Percentiles rank a stretch among this genome's conserved stretches.
Conservation (phyloP, 2,329 filamentous ascomycete genomes). For the Ambrosiella beaveri region DNA sequence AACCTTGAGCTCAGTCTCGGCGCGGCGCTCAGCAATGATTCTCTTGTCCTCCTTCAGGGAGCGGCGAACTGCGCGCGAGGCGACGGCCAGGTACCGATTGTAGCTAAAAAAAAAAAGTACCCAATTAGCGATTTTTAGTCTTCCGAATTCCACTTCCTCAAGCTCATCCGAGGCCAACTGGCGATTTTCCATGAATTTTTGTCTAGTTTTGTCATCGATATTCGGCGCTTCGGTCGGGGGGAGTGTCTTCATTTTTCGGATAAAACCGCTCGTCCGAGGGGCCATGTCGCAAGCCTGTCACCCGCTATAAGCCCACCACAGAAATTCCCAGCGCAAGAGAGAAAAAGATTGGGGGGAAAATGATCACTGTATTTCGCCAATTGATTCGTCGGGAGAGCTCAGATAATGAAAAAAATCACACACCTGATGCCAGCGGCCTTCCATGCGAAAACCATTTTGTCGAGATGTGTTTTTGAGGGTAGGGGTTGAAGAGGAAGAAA, state of each 20-base stretch:
- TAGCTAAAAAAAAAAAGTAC: constrained; percentile 45
- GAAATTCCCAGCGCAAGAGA: not conserved
- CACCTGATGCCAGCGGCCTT: constrained; percentile 96
- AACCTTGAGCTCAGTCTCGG: constrained; percentile 76
- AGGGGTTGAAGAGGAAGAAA: not conserved
- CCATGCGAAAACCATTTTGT: constrained; percentile 92
- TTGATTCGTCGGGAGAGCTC: constrained; percentile 20
- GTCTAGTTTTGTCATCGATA: not conserved
- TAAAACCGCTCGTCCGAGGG: constrained; percentile 4
- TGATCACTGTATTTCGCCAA: too few species aligned
- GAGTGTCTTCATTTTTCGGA: constrained; percentile 3
- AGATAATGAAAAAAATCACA: constrained; percentile 24
- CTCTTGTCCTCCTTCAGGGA: constrained; percentile 93
- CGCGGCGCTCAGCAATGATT: constrained; percentile 72
- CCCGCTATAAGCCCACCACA: not conserved
- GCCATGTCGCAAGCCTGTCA: not conserved
- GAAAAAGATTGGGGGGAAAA: not conserved
- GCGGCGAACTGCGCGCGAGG: constrained; percentile 84
- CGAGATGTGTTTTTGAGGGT: not conserved
- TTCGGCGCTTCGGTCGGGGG: not conserved
- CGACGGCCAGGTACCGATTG: constrained; percentile 98
- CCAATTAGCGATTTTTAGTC: not conserved
- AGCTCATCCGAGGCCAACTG: not conserved
- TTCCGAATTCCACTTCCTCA: not conserved
- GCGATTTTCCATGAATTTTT: not conserved